phyloP scores from a whole-genome alignment of 768 basidiomycete species.

The Pulveroboletus ravenelii region DNA sequence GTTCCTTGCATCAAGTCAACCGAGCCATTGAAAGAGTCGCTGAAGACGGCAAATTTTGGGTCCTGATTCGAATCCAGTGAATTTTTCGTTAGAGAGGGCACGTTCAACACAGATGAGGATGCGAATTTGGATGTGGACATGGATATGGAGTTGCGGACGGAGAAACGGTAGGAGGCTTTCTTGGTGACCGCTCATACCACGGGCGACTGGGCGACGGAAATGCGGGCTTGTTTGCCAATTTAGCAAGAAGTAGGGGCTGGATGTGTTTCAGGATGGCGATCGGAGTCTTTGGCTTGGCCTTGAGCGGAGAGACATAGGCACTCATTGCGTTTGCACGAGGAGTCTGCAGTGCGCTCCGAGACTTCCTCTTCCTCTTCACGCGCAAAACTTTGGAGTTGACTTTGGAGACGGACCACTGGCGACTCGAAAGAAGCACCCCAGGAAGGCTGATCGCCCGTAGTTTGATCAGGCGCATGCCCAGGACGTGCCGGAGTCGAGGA shows the following conservation, averaged over 20 bases:
- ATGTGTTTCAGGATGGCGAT: conserved; percentile 41
- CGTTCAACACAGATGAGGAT: conserved; percentile 38
- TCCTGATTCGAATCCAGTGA: conserved; percentile 40
- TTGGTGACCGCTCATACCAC: conserved; percentile 26
- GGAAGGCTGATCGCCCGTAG: conserved; percentile 48
- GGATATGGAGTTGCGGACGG: conserved; percentile 18
- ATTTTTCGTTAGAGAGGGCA: conserved; percentile 44
- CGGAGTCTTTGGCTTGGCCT: conserved; percentile 57
- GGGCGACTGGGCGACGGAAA: conserved; percentile 37
- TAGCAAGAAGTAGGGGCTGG: conserved; percentile 61
- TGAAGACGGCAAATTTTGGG: conserved; percentile 30
- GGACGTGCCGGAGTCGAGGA: conserved; percentile 72
- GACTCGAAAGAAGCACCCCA: conserved; percentile 76
- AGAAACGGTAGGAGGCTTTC: conserved; percentile 15
- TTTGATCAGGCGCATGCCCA: conserved; percentile 31
- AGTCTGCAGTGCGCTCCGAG: conserved; percentile 26
- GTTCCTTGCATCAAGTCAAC: conserved; percentile 39
- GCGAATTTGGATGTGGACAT: no score
- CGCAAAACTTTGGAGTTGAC: conserved; percentile 55
- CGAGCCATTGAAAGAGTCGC: conserved; percentile 37
- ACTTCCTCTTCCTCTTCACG: conserved; percentile 35
- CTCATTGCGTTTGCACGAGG: conserved; percentile 33
- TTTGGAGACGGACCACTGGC: conserved; percentile 62
- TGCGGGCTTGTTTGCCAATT: conserved; percentile 61
- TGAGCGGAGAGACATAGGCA: conserved; percentile 44